These are phyloP conservation scores for Nothophoma quercina DNA, from an alignment of 2,329 filamentous ascomycete genomes.

Conservation along the genomic window DNA sequence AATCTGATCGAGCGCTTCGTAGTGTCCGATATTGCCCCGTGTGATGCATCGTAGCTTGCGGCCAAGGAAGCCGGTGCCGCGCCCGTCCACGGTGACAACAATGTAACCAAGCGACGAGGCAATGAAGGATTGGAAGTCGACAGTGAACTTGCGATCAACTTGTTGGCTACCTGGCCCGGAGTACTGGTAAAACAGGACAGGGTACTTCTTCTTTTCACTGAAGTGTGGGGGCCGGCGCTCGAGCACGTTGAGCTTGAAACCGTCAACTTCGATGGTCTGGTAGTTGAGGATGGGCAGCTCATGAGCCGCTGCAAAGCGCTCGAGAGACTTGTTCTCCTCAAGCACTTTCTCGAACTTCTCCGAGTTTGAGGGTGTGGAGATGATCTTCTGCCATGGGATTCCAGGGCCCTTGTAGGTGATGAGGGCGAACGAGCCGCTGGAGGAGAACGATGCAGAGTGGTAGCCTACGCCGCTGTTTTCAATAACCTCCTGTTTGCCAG, in stretches of 20 bases:
- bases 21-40: slow-evolving; percentile 82
- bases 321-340: slow-evolving; percentile 78
- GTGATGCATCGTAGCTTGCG: slow-evolving; percentile 83
- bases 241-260: slow-evolving; percentile 74
- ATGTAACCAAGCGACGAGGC: slow-evolving; percentile 88
- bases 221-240: slow-evolving; percentile 93
- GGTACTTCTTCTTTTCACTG: slow-evolving; percentile 81
- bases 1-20: slow-evolving; percentile 90
- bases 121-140: slow-evolving; percentile 91
- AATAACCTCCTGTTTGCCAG: slow-evolving; percentile 75
- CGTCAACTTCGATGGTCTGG: slow-evolving; percentile 83
- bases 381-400: slow-evolving; percentile 89
- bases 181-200: slow-evolving; percentile 94
- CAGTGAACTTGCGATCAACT: slow-evolving; percentile 78
- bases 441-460: slow-evolving; percentile 85
- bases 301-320: slow-evolving; percentile 73
- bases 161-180: slow-evolving; percentile 92
- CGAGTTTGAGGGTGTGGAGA: slow-evolving; percentile 77
- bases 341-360: slow-evolving; percentile 72
- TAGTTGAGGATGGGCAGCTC: slow-evolving; percentile 86
- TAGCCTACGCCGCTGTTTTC: slow-evolving; percentile 77
- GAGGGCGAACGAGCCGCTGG: slow-evolving; percentile 81
- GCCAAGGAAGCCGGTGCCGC: slow-evolving; percentile 90
- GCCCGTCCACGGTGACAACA: slow-evolving; percentile 91
- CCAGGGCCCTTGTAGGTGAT: slow-evolving; percentile 83